Base-by-base conservation (phyloP, 2,329 filamentous ascomycete species). In the Biscogniauxia sp. region DNA sequence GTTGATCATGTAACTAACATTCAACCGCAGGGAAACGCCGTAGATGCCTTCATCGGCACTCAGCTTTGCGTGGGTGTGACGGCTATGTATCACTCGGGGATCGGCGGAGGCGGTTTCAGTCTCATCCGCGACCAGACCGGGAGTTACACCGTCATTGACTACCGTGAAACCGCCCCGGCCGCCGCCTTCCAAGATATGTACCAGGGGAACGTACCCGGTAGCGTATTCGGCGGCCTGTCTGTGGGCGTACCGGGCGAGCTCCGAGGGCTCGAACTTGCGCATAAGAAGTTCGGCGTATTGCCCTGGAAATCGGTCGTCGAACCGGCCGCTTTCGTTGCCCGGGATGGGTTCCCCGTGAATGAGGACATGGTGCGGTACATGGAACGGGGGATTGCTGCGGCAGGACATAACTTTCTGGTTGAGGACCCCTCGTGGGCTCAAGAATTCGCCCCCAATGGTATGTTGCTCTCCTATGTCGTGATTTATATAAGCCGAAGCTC, bases 81-180 rank as follows among this genome's bases (percentile, higher is more conserved):
- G 53, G 88, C 84, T 58, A 90, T 91, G 86, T 90, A 92, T 68
- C 90, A 93, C 74, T 86, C 85, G 25, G 94, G 94, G 11, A 88
- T 97, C 58, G 93, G 92, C 25, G 94, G 94, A 7, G 94, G 95
- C 50, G 94, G 94, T 1, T 98, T 98, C 75, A 89, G 91, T 81
- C 81, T 97, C 3, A 84, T 97, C 20, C 87, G 91, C 59, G 83
- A 87, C 52, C 76, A 84, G 7, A 79, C 90, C 57, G 92, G 92
- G 19, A 80, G 80, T 19, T 96, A 93, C 72, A 92, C 96, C 71
- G 88, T 88, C 61, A 87, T 98, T 67, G 94, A 98, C 76, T 98
- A 96, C 72, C 84, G 94, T 53, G 94, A 98, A 74, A 87, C 89
- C 0, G 94, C 94, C 0, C 94, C 94, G 0, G 90, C 88, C 0